Evolutionary conservation across 2,329 filamentous ascomycete genomes (phyloP).

Genomic region (Xylariaceae sp.): DNA sequence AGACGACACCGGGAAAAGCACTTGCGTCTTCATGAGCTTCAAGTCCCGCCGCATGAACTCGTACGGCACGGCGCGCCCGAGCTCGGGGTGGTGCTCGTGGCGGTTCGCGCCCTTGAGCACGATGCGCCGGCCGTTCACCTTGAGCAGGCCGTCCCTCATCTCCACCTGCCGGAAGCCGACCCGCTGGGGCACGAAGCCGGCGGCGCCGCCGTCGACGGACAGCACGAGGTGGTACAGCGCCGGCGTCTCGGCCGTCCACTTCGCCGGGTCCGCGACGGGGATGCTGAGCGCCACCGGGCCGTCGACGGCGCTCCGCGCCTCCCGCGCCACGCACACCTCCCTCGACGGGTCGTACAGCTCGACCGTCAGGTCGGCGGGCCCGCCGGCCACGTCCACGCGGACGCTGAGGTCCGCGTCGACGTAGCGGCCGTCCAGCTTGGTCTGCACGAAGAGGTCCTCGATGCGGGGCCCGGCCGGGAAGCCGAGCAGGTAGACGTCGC

Average conservation of each 20-base stretch:
- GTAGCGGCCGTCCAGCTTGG: slow-evolving; percentile 44
- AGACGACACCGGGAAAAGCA: too few relatives aligned
- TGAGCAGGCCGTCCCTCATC: slow-evolving; percentile 46
- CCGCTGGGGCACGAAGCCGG: slow-evolving; percentile 35
- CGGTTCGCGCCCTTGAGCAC: slow-evolving; percentile 53
- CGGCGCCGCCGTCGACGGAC: slow-evolving; percentile 11
- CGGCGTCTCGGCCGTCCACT: slow-evolving; percentile 57
- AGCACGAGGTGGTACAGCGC: slow-evolving; percentile 40
- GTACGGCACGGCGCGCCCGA: slow-evolving; percentile 46
- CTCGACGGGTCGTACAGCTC: slow-evolving; percentile 49
- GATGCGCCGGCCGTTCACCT: slow-evolving; percentile 51
- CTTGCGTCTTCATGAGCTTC: slow-evolving; percentile 51
- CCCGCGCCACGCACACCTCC: slow-evolving; percentile 47
- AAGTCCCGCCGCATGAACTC: slow-evolving; percentile 50
- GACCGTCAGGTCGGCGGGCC: slow-evolving; percentile 51
- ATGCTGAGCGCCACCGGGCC: slow-evolving; percentile 22
- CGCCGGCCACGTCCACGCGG: slow-evolving; percentile 33
- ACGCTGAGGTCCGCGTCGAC: slow-evolving; percentile 41
- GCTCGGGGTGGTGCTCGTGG: slow-evolving; percentile 53
- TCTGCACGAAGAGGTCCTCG: slow-evolving; percentile 47
- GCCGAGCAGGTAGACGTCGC: slow-evolving; percentile 52
- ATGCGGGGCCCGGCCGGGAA: slow-evolving; percentile 47
- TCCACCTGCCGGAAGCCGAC: slow-evolving; percentile 55
- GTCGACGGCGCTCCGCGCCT: slow-evolving; percentile 37
- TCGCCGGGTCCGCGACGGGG: slow-evolving; percentile 36